A percentile compares a stretch with the other conserved stretches of the same genome.
Evolutionary conservation across 805 yeast genomes (phyloP).

Genomic region (Monosporozyma aerobia): DNA sequence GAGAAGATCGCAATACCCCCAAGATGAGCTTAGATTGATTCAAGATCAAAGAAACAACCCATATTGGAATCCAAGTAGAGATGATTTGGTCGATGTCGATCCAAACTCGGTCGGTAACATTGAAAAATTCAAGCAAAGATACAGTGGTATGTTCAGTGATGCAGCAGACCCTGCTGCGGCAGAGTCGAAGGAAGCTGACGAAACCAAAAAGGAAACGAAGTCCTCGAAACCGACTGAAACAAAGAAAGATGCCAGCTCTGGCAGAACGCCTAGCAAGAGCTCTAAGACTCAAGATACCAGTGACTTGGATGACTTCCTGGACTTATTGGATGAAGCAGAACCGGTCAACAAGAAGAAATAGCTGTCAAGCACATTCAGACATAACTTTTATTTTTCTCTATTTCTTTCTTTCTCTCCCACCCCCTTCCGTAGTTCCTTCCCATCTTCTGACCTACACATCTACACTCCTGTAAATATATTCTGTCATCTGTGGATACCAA

Average conservation of each 20-base stretch:
- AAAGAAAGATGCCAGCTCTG: conserved; percentile 5
- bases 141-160: conserved; percentile 36
- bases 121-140: conserved; percentile 63
- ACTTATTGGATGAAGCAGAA: conserved; percentile 21
- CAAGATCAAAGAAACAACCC: conserved; percentile 82
- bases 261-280: conserved; percentile 3
- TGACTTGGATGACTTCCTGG: conserved; percentile 28
- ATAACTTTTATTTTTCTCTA: neutral
- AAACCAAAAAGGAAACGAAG: neutral
- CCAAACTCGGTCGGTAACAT: conserved; percentile 80
- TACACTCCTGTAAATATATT: neutral
- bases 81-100: conserved; percentile 64
- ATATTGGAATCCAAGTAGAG: conserved; percentile 81
- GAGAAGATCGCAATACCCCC: conserved; percentile 82
- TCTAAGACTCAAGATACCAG: conserved; percentile 4
- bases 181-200: conserved; percentile 1
- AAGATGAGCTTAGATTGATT: conserved; percentile 74
- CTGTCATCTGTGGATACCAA: neutral
- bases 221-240: neutral
- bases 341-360: conserved; percentile 22
- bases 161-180: neutral
- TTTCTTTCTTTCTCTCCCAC: neutral
- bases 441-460: neutral
- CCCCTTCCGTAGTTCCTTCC: neutral
- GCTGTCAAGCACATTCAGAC: too few relatives aligned